Base-by-base conservation (phyloP, 768 basidiomycete genomes). In the Pisolithus tinctorius region DNA sequence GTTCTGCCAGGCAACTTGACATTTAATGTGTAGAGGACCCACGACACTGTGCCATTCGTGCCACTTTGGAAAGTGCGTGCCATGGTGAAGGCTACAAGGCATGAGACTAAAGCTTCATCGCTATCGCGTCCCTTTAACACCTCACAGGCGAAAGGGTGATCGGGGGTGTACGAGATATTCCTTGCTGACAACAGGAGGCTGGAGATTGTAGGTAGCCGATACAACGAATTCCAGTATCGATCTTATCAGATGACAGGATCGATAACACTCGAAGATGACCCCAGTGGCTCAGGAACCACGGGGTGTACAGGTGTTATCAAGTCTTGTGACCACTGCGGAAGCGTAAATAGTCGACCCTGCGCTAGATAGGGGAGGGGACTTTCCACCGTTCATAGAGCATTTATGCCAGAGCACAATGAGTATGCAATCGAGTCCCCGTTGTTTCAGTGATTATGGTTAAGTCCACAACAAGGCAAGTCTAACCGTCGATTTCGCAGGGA, bases 41-140 rank as follows among this genome's bases (percentile, higher is more conserved):
- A 60, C 1, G 58, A 50, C 63, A 63, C 63, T 61, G 49, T 11
- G 40, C 50, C 48, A 63, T 60, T 23, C 8, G 10, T 2, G 25
- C 13, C 6, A 3, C 9, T 44, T n/a, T 44, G 27, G 51, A 54
- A 47, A 29, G 36, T 23, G 44, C 30, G 47, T 10, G 23, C 47
- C 42, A 26, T 20, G 25, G 40, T 39, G n/a, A 38, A 30, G 14
- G 51, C 44, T 29, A 36, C 26, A 13, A 14, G 34, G 13, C 13
- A 34, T 14, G 6, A 51, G 17, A 57, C 43, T 27, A 11, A 14
- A 11, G 27, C 14, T 29, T 45, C 16, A 27, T 4, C 42, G 27
- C 27, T 7, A 6, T 26, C 17, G n/a, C 5, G 16, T 45, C 43
- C 20, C 16, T 26, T 42, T 26, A 17, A 9, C 14, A 45, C 27